Evolutionary conservation across 2,329 filamentous ascomycete genomes (phyloP).

Genomic region (Diaporthe batatas): DNA sequence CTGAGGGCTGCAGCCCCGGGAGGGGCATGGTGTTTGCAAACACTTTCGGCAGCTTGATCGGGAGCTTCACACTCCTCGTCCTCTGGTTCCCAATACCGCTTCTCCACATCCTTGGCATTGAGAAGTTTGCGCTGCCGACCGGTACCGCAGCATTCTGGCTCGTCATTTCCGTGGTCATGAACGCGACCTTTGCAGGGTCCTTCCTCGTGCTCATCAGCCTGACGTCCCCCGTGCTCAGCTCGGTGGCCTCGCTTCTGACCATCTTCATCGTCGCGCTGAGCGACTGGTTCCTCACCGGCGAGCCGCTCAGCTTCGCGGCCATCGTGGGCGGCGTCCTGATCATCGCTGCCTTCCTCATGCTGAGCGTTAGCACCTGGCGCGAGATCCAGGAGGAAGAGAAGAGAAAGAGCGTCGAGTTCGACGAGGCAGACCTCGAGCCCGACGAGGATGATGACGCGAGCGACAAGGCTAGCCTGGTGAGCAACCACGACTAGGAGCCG

Average conservation of each 20-base stretch:
- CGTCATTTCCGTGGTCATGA: slow-evolving; percentile 83
- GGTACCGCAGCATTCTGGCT: slow-evolving; percentile 86
- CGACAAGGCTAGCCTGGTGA: slow-evolving; percentile 34
- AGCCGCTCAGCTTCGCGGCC: slow-evolving; percentile 79
- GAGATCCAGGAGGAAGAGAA: slow-evolving; percentile 90
- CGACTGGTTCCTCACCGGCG: slow-evolving; percentile 88
- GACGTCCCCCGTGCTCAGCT: slow-evolving; percentile 91
- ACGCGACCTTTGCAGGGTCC: slow-evolving; percentile 91
- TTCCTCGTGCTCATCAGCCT: slow-evolving; percentile 94
- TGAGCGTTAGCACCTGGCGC: slow-evolving; percentile 92
- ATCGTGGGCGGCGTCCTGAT: slow-evolving; percentile 89
- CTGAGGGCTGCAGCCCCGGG: slow-evolving; percentile 85
- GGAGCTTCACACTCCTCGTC: slow-evolving; percentile 84
- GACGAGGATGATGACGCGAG: slow-evolving; percentile 54
- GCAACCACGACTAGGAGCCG: slow-evolving; percentile 34
- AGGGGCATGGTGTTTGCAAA: slow-evolving; percentile 98
- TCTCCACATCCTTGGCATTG: slow-evolving; percentile 82
- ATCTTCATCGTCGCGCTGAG: slow-evolving; percentile 96
- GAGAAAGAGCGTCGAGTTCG: slow-evolving; percentile 65
- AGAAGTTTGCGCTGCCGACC: slow-evolving; percentile 84
- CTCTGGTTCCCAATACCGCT: slow-evolving; percentile 94
- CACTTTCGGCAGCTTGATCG: slow-evolving; percentile 89
- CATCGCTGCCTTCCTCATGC: slow-evolving; percentile 85
- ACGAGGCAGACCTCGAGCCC: slow-evolving; percentile 58
- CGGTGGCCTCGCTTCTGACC: slow-evolving; percentile 91